A percentile compares a stretch with the other conserved stretches of the same genome.
Conservation (phyloP, 208 protist species). For the Tritrichomonas foetus region DNA sequence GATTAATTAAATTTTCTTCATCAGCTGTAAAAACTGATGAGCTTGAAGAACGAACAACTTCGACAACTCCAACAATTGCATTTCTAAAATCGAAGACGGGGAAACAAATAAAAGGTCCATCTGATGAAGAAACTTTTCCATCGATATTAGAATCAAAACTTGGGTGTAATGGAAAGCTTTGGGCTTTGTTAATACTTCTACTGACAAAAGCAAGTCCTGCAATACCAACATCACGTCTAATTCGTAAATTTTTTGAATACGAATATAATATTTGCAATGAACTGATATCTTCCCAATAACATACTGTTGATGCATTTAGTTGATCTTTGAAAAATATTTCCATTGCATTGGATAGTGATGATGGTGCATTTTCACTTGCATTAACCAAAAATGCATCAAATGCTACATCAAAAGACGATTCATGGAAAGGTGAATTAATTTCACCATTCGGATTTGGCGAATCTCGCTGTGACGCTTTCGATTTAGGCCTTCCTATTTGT, state of each 20-base stretch:
- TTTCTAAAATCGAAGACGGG: neutral
- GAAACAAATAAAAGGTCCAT: neutral
- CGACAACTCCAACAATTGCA: neutral
- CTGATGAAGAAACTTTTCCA: neutral
- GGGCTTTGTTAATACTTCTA: neutral
- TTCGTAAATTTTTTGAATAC: neutral
- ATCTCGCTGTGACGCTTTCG: too few species aligned
- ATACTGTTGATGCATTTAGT: neutral
- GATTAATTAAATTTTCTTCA: neutral
- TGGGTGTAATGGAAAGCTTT: neutral
- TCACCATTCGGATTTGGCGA: too few species aligned
- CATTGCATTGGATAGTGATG: neutral
- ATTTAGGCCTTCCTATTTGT: too few species aligned
- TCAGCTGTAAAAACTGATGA: neutral
- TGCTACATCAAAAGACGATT: too few species aligned
- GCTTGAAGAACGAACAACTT: neutral
- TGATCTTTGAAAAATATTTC: neutral
- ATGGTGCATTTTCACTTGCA: too few species aligned
- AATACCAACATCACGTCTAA: neutral
- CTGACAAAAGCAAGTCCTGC: neutral
- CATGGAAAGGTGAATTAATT: too few species aligned
- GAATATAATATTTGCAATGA: neutral
- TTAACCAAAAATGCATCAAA: too few species aligned
- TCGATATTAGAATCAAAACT: neutral
- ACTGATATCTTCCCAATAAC: neutral